Evolutionary conservation across 2,329 filamentous ascomycete genomes (phyloP).

Genomic region (Colletotrichum lini): DNA sequence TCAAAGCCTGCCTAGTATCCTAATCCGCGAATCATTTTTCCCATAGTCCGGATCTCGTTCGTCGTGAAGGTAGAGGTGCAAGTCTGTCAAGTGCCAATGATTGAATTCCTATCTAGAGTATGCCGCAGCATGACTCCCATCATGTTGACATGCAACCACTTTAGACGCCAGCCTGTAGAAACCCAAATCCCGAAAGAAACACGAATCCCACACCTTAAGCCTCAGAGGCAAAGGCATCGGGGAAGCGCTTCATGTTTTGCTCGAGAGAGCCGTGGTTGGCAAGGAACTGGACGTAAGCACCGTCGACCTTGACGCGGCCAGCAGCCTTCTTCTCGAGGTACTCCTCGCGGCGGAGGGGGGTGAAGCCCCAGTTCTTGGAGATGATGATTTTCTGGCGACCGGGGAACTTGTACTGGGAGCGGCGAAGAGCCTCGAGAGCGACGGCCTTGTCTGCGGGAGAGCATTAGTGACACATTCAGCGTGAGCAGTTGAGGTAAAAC

Average conservation of each 20-base stretch:
- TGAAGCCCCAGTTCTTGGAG: conserved; percentile 99
- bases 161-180: conserved; percentile 59
- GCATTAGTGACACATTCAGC: conserved; percentile 46
- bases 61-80: conserved; percentile 5
- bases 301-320: conserved; percentile 95
- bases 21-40: not conserved
- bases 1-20: conserved; percentile 7
- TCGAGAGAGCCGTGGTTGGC: conserved; percentile 89
- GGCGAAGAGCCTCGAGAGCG: conserved; percentile 98
- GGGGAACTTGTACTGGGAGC: conserved; percentile 99
- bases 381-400: conserved; percentile 99
- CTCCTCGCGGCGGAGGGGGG: conserved; percentile 96
- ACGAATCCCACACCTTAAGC: conserved; percentile 57
- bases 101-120: conserved; percentile 45
- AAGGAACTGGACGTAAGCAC: conserved; percentile 99
- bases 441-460: conserved; percentile 80
- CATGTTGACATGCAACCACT: conserved; percentile 57
- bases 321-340: conserved; percentile 96
- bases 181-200: conserved; percentile 55
- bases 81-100: conserved; percentile 43
- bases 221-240: conserved; percentile 82
- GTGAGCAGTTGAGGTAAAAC: conserved; percentile 52
- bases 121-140: conserved; percentile 42
- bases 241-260: conserved; percentile 95
- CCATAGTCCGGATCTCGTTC: conserved; percentile 13